A percentile compares a stretch with the other conserved stretches of the same genome.
Conservation (phyloP, 495 filamentous ascomycete species). For the Tuber borchii region DNA sequence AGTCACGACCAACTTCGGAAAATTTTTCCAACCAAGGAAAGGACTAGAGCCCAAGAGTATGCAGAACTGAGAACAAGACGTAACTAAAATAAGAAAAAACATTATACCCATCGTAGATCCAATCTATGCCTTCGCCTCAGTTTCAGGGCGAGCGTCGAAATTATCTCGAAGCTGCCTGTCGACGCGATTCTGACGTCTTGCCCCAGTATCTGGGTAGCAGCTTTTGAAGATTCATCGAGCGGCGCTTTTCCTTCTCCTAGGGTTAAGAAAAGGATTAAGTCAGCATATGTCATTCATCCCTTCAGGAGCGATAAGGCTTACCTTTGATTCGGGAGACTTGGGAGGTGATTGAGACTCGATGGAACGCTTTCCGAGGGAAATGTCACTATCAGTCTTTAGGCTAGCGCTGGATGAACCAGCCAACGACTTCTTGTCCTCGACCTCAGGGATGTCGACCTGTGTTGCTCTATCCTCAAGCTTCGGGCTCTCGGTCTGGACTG, state of each 20-base stretch:
- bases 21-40: neutral
- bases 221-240: constrained; percentile 4
- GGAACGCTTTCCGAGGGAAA: constrained; percentile 2
- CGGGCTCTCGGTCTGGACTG: constrained; percentile 32
- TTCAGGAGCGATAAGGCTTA: neutral
- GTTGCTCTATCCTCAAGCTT: constrained; percentile 30
- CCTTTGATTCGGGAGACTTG: constrained; percentile 3
- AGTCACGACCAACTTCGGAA: neutral
- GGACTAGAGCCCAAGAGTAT: constrained; percentile 1
- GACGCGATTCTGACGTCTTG: neutral
- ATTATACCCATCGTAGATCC: constrained; percentile 6
- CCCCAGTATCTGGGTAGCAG: neutral
- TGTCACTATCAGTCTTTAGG: neutral
- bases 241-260: constrained; percentile 4
- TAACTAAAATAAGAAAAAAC: constrained; percentile 2
- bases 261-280: neutral
- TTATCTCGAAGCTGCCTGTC: neutral
- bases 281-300: neutral
- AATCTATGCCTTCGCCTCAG: neutral
- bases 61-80: neutral
- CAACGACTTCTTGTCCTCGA: neutral
- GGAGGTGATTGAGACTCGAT: constrained; percentile 1
- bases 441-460: constrained; percentile 9
- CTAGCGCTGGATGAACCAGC: neutral
- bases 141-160: neutral